phyloP scores from a whole-genome alignment of 108 stramenopile species.

The Pseudonitzschia multistriata region DNA sequence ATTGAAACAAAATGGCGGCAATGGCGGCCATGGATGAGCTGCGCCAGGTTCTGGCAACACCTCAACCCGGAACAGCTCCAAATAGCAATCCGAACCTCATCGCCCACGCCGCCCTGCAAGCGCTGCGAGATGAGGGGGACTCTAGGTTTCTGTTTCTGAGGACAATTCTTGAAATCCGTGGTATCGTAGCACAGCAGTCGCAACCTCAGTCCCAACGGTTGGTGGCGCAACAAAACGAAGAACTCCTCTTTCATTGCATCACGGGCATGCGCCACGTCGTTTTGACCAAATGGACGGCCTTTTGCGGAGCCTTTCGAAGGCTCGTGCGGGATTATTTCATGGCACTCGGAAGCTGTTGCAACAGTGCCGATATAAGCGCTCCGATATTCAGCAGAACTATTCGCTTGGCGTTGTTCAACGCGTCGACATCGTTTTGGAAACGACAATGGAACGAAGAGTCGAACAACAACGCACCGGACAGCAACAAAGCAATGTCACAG shows the following conservation, averaged over 20 bases:
- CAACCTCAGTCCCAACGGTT: conserved; percentile 9
- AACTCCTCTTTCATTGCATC: conserved; percentile 78
- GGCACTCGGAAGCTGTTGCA: conserved; percentile 40
- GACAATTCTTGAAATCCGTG: conserved; percentile 51
- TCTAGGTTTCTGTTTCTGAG: conserved; percentile 66
- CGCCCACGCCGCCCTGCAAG: conserved; percentile 67
- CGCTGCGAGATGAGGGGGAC: conserved; percentile 71
- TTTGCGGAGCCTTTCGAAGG: conserved; percentile 31
- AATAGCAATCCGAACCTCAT: conserved; percentile 30
- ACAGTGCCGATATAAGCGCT: background rate
- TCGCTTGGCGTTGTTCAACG: conserved; percentile 55
- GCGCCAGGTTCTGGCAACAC: conserved; percentile 47
- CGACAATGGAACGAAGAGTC: conserved; percentile 56
- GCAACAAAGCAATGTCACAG: conserved; percentile 21
- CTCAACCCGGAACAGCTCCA: conserved; percentile 35
- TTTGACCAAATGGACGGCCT: conserved; percentile 53
- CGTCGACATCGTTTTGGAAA: conserved; percentile 74
- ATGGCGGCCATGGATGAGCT: conserved; percentile 44
- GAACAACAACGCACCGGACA: background rate
- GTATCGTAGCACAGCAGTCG: conserved; percentile 2
- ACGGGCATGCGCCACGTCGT: conserved; percentile 72
- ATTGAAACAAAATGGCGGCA: background rate
- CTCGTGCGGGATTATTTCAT: conserved; percentile 62
- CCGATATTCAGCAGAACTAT: conserved; percentile 41
- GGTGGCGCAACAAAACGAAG: conserved; percentile 43